These are phyloP conservation scores for Astrothelium macrocarpum DNA, from an alignment of 495 filamentous ascomycete species.

Conservation along the genomic window DNA sequence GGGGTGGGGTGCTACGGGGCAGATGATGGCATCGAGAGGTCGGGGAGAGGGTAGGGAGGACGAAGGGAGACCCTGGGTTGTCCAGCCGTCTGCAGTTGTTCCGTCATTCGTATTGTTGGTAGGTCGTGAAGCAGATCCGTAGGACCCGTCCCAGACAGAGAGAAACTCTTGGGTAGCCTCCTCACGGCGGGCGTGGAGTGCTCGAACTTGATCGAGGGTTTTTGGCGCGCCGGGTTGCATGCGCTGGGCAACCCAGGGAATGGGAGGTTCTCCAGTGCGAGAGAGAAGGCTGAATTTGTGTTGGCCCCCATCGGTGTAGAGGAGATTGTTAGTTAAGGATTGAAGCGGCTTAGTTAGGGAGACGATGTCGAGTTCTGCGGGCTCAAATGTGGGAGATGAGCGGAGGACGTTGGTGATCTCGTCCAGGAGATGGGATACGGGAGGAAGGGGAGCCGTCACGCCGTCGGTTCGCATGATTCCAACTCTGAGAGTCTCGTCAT, in stretches of 20 bases:
- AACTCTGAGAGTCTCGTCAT: slow-evolving; percentile 23
- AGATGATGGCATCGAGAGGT: slow-evolving; percentile 31
- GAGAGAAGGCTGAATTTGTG: slow-evolving; percentile 47
- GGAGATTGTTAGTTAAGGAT: slow-evolving; percentile 45
- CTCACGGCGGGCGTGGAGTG: slow-evolving; percentile 42
- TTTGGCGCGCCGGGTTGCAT: slow-evolving; percentile 37
- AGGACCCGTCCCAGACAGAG: slow-evolving; percentile 42
- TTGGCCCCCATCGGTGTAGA: slow-evolving; percentile 46
- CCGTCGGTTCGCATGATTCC: slow-evolving; percentile 51
- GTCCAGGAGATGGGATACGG: slow-evolving; percentile 43
- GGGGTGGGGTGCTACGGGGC: slow-evolving; percentile 36
- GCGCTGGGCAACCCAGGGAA: slow-evolving; percentile 46
- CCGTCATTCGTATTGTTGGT: background rate
- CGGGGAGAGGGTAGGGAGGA: background rate
- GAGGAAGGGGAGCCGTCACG: slow-evolving; percentile 48
- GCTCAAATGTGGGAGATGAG: slow-evolving; percentile 37
- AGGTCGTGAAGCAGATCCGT: slow-evolving; percentile 11
- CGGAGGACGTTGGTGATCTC: slow-evolving; percentile 40
- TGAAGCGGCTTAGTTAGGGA: slow-evolving; percentile 45
- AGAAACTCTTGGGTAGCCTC: slow-evolving; percentile 46
- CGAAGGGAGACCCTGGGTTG: background rate
- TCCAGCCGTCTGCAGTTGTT: background rate
- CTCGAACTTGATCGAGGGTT: slow-evolving; percentile 35
- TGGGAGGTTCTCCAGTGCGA: slow-evolving; percentile 45
- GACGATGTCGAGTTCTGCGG: slow-evolving; percentile 44